Evolutionary conservation across 208 protist species (phyloP), one percentile per base, ranked within the genome.

Genomic region (Naegleria lovaniensis): DNA sequence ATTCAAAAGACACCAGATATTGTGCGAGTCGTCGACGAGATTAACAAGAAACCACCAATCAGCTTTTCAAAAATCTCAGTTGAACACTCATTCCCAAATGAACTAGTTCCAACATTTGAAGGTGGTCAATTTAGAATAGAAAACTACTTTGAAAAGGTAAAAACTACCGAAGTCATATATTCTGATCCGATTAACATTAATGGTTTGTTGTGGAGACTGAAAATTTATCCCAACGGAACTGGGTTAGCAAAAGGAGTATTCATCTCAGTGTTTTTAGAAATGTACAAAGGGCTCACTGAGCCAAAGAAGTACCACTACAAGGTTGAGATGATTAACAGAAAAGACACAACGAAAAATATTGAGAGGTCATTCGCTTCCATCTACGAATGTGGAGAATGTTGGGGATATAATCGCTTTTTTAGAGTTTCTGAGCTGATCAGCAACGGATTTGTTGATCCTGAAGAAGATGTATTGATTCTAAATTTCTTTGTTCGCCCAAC

Each of bases 341-440:
- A 3, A 33, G 41, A 87, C 52, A 0, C 36, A 0, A 13, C 19
- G 5, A 22, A 25, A n/a, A 87, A 51, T 87, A 51, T 87, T 25
- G 22, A 40, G 6, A 87, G 83, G 52, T 22, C 15, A 52, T 87
- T 87, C 52, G 33, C 40, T n/a, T 52, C 40, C 0, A 36, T 87
- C 0, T 87, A 52, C 19, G 83, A 87, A 52, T 29, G 16, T 52
- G 83, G 83, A 51, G 83, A 87, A 51, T 87, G 83, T 52, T 87
- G 83, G 83, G 83, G 83, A 16, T 87, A 87, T 51, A 87, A 87
- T 51, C 7, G 41, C n/a, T 87, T 87, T 15, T 87, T 29, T 52
- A 41, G 40, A 51, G 33, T 51, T 51, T 22, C 15, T 36, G 39
- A 52, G 40, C 25, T 87, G 2, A n/a, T 7, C 0, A 48, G 41